Evolutionary conservation across 441 rosid species (phyloP).

Genomic region (Corymbia citriodora): DNA sequence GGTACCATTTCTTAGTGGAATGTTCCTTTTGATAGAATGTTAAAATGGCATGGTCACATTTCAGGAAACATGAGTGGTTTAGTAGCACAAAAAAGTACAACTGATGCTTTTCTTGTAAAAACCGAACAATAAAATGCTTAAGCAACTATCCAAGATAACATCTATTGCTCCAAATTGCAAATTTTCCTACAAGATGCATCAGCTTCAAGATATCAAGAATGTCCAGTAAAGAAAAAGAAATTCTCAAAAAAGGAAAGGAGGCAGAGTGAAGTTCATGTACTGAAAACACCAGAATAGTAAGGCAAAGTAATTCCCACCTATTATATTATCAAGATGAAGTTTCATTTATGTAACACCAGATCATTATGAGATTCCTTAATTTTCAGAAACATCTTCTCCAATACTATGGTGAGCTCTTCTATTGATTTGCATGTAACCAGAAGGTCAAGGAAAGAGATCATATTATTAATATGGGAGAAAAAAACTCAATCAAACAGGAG

Average conservation of each 20-base stretch:
- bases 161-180: not conserved
- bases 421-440: not conserved
- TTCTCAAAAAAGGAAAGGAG: not conserved
- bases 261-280: not conserved
- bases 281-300: not conserved
- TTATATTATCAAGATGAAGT: not conserved
- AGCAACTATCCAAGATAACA: not conserved
- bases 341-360: not conserved
- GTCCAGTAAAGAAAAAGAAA: not conserved
- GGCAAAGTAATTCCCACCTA: not conserved
- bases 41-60: not conserved
- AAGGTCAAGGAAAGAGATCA: not conserved
- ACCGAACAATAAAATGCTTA: not conserved
- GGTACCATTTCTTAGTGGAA: not conserved
- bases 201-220: not conserved
- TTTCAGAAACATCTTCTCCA: not conserved
- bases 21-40: not conserved
- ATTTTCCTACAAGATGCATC: not conserved
- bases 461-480: not conserved
- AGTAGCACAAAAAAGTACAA: not conserved
- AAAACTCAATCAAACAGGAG: not conserved
- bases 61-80: not conserved
- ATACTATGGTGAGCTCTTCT: not conserved
- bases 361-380: not conserved
- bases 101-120: not conserved